phyloP scores from a whole-genome alignment of 2,329 filamentous ascomycete genomes.

The Sclerotinia spermophila region DNA sequence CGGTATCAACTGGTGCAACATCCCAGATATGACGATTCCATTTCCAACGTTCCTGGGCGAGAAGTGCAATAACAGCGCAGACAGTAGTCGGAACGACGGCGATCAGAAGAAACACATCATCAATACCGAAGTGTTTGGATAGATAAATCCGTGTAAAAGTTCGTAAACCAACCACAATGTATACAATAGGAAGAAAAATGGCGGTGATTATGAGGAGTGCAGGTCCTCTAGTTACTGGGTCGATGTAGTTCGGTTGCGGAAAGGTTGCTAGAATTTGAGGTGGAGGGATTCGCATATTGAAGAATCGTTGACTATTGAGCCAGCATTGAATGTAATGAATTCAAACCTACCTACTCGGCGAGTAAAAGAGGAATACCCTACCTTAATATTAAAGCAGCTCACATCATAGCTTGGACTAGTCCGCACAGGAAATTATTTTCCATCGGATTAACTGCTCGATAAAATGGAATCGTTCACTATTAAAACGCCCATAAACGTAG shows the following conservation, averaged over 20 bases:
- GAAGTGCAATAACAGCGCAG: slow-evolving; percentile 37
- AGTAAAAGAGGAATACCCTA: slow-evolving; percentile 1
- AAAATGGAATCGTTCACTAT: neutral
- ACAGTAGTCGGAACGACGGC: slow-evolving; percentile 38
- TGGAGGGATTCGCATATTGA: slow-evolving; percentile 16
- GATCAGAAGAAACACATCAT: slow-evolving; percentile 45
- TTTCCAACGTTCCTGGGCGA: slow-evolving; percentile 37
- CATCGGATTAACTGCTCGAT: neutral
- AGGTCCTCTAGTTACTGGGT: slow-evolving; percentile 45
- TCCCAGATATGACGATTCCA: slow-evolving; percentile 44
- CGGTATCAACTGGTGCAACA: slow-evolving; percentile 34
- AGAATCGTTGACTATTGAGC: slow-evolving; percentile 8
- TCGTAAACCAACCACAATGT: slow-evolving; percentile 42
- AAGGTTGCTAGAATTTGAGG: slow-evolving; percentile 6
- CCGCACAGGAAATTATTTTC: neutral
- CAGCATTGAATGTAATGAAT: neutral
- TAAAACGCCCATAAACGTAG: neutral
- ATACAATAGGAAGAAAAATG: slow-evolving; percentile 40
- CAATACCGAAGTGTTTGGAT: slow-evolving; percentile 45
- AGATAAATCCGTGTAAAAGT: slow-evolving; percentile 46
- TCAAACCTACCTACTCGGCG: neutral
- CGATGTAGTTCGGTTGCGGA: slow-evolving; percentile 45
- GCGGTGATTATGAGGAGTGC: slow-evolving; percentile 43
- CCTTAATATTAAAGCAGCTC: slow-evolving; percentile 2
- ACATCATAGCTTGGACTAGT: slow-evolving; percentile 4